Percentiles rank a stretch among this genome's conserved stretches.
Conservation (phyloP, 2,329 filamentous ascomycete genomes). For the Verticillium longisporum region DNA sequence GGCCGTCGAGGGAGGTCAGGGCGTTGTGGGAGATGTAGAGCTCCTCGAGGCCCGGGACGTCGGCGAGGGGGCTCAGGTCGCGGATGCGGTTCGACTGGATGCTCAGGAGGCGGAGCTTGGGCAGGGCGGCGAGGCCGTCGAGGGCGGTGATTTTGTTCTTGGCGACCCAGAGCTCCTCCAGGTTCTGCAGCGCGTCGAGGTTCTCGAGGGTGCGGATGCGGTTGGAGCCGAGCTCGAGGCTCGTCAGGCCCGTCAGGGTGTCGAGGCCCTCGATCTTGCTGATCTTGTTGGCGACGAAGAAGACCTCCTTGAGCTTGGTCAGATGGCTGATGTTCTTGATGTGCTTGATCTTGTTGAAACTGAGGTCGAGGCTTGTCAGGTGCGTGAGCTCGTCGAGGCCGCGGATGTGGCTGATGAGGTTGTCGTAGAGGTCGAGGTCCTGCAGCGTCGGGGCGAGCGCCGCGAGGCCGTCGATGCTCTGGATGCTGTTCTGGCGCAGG, state of each 20-base stretch:
- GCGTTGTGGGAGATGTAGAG: slow-evolving; percentile 94
- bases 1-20: slow-evolving; percentile 68
- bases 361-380: slow-evolving; percentile 77
- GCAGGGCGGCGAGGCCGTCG: slow-evolving; percentile 65
- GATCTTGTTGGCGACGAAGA: slow-evolving; percentile 94
- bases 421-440: slow-evolving; percentile 95
- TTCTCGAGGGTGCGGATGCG: slow-evolving; percentile 84
- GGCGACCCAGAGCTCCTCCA: slow-evolving; percentile 90
- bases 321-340: slow-evolving; percentile 84
- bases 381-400: slow-evolving; percentile 72
- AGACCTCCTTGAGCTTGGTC: slow-evolving; percentile 72
- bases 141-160: slow-evolving; percentile 95
- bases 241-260: slow-evolving; percentile 65
- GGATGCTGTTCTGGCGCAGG: slow-evolving; percentile 86
- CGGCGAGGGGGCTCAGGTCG: slow-evolving; percentile 67
- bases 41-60: slow-evolving; percentile 74
- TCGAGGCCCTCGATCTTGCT: slow-evolving; percentile 74
- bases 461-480: slow-evolving; percentile 68
- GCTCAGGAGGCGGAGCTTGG: slow-evolving; percentile 78
- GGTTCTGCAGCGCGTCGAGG: slow-evolving; percentile 64
- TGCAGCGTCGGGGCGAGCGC: slow-evolving; percentile 58
- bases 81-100: slow-evolving; percentile 93
- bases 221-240: slow-evolving; percentile 89
- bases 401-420: slow-evolving; percentile 80
- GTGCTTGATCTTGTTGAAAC: slow-evolving; percentile 99